Evolutionary conservation across 2,329 filamentous ascomycete genomes (phyloP).

Genomic region (Cylindrodendrum hubeiense): DNA sequence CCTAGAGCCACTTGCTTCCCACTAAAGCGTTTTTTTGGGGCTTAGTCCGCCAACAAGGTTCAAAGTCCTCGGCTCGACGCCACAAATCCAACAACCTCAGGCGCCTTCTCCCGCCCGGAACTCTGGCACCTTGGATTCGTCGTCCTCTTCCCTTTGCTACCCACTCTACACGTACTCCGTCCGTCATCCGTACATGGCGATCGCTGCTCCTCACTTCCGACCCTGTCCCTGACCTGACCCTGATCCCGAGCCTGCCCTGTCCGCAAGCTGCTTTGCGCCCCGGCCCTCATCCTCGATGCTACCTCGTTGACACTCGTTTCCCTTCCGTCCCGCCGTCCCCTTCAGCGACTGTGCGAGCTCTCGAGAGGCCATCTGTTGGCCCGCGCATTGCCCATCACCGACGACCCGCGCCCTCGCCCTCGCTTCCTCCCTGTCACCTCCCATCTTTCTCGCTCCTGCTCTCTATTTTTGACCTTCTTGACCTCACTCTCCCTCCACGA

Average conservation of each 20-base stretch:
- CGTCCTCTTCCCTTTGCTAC: constrained; percentile 10
- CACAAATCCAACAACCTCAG: constrained; percentile 41
- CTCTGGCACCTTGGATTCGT: constrained; percentile 11
- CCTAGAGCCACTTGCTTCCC: constrained; percentile 16
- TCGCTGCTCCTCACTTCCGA: constrained; percentile 13
- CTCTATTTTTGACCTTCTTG: constrained; percentile 20
- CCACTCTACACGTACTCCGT: constrained; percentile 20
- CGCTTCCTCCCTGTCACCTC: constrained; percentile 15
- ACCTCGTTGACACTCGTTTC: constrained; percentile 44
- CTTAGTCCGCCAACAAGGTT: constrained; percentile 42
- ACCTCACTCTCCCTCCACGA: constrained; percentile 9
- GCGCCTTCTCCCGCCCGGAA: constrained; percentile 25
- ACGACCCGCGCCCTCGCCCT: constrained; percentile 26
- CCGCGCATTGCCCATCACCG: constrained; percentile 32
- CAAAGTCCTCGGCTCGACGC: constrained; percentile 42
- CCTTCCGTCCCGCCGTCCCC: constrained; percentile 20
- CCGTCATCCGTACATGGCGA: constrained; percentile 23
- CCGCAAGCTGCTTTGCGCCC: constrained; percentile 29
- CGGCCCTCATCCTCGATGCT: constrained; percentile 34
- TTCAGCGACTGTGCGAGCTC: constrained; percentile 24
- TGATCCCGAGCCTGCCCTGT: constrained; percentile 26
- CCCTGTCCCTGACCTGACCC: constrained; percentile 23
- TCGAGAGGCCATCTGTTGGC: constrained; percentile 12
- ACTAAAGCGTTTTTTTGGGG: constrained; percentile 37
- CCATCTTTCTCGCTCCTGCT: constrained; percentile 11